Conservation (phyloP, 306 rosid species). For the Carpinus viminea region DNA sequence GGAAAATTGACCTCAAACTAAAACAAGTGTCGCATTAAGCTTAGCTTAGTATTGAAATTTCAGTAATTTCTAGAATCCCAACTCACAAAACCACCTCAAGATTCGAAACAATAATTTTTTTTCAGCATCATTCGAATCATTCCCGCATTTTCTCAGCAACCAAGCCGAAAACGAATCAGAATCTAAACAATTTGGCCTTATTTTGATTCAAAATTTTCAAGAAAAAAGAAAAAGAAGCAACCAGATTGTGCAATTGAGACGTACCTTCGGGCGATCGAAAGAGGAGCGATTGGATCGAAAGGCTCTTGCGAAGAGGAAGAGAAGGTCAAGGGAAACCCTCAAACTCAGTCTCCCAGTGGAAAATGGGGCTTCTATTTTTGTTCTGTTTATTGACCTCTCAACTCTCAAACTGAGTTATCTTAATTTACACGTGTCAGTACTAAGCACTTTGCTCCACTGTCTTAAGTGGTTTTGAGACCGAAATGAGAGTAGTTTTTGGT, state of each 20-base stretch:
- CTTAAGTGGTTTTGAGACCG: too few species aligned
- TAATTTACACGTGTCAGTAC: not conserved
- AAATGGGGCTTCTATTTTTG: not conserved
- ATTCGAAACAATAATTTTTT: not conserved
- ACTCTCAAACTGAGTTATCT: not conserved
- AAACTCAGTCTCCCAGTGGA: not conserved
- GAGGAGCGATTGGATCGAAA: not conserved
- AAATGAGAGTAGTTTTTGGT: too few species aligned
- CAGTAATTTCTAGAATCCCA: not conserved
- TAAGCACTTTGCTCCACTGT: not conserved
- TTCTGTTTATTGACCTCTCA: not conserved
- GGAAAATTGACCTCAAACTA: not conserved
- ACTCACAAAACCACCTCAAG: not conserved
- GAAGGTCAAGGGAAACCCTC: not conserved
- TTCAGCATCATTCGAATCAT: not conserved
- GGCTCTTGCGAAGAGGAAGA: not conserved
- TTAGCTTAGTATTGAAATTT: not conserved
- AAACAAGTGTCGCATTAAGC: not conserved
- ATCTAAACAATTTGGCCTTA: not conserved
- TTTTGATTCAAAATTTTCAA: not conserved
- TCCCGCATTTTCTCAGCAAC: not conserved
- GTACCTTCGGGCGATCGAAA: not conserved
- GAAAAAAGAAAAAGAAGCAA: not conserved
- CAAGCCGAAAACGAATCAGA: not conserved
- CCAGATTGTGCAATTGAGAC: not conserved